Conservation (phyloP, 2,329 filamentous ascomycete species). For the Pestalotiopsis sp. region DNA sequence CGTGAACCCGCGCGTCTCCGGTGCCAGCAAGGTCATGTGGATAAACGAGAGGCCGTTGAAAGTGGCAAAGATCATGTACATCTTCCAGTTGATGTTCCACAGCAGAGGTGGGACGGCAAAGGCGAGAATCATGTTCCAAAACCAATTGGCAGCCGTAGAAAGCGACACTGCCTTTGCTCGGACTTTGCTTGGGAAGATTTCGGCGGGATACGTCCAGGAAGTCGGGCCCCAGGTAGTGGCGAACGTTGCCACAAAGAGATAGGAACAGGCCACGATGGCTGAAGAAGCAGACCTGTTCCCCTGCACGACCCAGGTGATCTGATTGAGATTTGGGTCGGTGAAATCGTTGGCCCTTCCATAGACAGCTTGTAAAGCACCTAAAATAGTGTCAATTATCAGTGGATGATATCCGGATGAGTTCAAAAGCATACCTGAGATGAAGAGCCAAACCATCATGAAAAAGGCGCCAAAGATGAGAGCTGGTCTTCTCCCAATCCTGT, state of each 20-base stretch:
- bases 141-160: slow-evolving; percentile 64
- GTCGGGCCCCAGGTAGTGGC: slow-evolving; percentile 46
- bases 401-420: background rate
- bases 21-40: slow-evolving; percentile 66
- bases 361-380: slow-evolving; percentile 58
- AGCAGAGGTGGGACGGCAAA: slow-evolving; percentile 54
- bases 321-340: slow-evolving; percentile 40
- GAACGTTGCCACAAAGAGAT: slow-evolving; percentile 72
- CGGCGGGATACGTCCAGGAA: slow-evolving; percentile 59
- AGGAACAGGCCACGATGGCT: slow-evolving; percentile 70
- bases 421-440: slow-evolving; percentile 52
- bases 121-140: slow-evolving; percentile 59
- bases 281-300: slow-evolving; percentile 56
- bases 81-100: slow-evolving; percentile 61
- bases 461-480: slow-evolving; percentile 58
- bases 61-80: slow-evolving; percentile 76
- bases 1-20: slow-evolving; percentile 72
- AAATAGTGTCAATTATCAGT: slow-evolving; percentile 4
- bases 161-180: slow-evolving; percentile 67
- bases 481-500: slow-evolving; percentile 60
- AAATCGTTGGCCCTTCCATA: slow-evolving; percentile 55
- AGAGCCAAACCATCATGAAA: slow-evolving; percentile 63
- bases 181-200: slow-evolving; percentile 64
- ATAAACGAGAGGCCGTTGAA: slow-evolving; percentile 71
- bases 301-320: slow-evolving; percentile 61